Percentiles rank a stretch among this genome's conserved stretches.
These are phyloP conservation scores for Colletotrichum orbiculare DNA, from an alignment of 2,329 filamentous ascomycete genomes.

Conservation along the genomic window DNA sequence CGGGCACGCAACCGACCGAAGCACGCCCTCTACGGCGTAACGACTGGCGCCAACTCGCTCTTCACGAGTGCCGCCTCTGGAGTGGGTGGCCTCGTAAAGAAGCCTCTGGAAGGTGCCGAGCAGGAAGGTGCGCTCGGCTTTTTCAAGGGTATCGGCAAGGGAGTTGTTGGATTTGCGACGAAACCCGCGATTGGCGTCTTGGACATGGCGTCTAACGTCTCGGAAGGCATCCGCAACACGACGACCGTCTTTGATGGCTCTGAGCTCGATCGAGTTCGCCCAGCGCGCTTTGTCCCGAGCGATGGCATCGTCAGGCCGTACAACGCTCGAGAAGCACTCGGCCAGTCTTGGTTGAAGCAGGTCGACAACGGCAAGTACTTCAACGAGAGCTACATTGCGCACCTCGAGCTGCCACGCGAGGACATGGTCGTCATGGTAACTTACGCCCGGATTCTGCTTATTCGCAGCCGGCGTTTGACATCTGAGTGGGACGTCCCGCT, in stretches of 20 bases:
- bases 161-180: conserved; percentile 91
- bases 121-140: conserved; percentile 94
- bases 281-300: conserved; percentile 89
- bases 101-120: conserved; percentile 94
- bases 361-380: conserved; percentile 98
- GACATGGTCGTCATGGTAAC: conserved; percentile 93
- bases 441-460: conserved; percentile 87
- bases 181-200: conserved; percentile 98
- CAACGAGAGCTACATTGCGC: conserved; percentile 96
- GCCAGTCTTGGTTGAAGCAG: conserved; percentile 99
- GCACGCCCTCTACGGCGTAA: conserved; percentile 96
- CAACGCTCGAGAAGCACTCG: conserved; percentile 92
- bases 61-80: conserved; percentile 93
- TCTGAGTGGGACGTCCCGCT: conserved; percentile 97
- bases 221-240: conserved; percentile 97
- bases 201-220: conserved; percentile 95
- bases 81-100: conserved; percentile 90
- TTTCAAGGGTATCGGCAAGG: conserved; percentile 97
- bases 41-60: conserved; percentile 93
- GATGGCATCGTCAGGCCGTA: conserved; percentile 96
- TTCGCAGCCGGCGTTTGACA: conserved; percentile 84
- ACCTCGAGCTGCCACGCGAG: conserved; percentile 89
- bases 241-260: conserved; percentile 97
- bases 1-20: conserved; percentile 94
- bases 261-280: conserved; percentile 92